Conservation (phyloP, 1,139 yeast species). For the Pichia sp. region DNA sequence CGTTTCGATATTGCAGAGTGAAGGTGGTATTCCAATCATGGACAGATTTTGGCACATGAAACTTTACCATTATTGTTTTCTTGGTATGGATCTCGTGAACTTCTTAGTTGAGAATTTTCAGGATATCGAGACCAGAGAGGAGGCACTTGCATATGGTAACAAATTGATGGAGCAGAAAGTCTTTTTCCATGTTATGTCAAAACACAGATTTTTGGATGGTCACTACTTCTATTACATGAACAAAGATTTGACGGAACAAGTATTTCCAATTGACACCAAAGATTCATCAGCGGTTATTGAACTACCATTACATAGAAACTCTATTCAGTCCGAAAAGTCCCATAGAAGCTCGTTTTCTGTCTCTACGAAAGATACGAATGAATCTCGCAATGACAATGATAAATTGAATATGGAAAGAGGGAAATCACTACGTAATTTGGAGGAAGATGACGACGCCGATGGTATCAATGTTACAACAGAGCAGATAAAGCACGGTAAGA, state of each 20-base stretch:
- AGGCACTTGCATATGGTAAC: slow-evolving; percentile 77
- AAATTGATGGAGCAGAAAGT: slow-evolving; percentile 62
- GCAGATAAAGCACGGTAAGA: slow-evolving; percentile 8
- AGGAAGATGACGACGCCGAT: neutral
- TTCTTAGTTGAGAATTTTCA: slow-evolving; percentile 78
- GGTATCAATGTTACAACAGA: neutral
- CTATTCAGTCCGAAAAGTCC: neutral
- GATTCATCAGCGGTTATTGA: neutral
- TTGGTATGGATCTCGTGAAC: slow-evolving; percentile 78
- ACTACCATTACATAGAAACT: neutral
- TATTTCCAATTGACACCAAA: too few species aligned
- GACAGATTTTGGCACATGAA: slow-evolving; percentile 93
- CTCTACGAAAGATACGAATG: neutral
- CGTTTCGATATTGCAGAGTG: slow-evolving; percentile 61
- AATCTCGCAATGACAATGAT: neutral
- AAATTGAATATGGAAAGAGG: too few species aligned
- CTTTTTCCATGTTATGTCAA: slow-evolving; percentile 71
- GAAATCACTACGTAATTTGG: neutral
- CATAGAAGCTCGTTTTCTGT: neutral
- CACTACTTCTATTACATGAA: slow-evolving; percentile 79
- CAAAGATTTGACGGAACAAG: slow-evolving; percentile 32
- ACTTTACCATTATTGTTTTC: slow-evolving; percentile 66
- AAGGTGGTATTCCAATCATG: slow-evolving; percentile 50
- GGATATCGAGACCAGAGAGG: slow-evolving; percentile 75
- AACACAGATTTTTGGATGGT: slow-evolving; percentile 86